A percentile compares a stretch with the other conserved stretches of the same genome.
These are phyloP conservation scores for Aspergillus clavatus DNA, from an alignment of 2,329 filamentous ascomycete species.

Conservation along the genomic window DNA sequence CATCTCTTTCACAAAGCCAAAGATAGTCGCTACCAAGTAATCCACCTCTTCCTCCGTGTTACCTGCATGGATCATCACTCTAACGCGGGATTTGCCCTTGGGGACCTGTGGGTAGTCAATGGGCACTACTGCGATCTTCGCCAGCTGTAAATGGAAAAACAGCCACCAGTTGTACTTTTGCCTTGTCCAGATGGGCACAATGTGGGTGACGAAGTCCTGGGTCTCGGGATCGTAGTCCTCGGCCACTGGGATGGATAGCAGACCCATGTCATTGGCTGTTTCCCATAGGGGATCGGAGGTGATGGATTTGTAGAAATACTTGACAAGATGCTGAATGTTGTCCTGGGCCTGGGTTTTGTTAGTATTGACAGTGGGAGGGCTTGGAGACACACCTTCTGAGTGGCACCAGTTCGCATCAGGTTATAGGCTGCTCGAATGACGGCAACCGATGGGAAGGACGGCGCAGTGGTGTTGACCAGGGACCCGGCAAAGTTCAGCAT, in stretches of 20 bases:
- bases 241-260: constrained; percentile 6
- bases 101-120: constrained; percentile 52
- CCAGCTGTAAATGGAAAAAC: constrained; percentile 27
- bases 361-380: no score
- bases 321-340: constrained; percentile 15
- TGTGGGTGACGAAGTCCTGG: constrained; percentile 39
- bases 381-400: constrained; percentile 15
- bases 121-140: constrained; percentile 53
- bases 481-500: constrained; percentile 64
- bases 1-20: background rate
- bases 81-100: constrained; percentile 51
- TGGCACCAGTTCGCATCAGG: background rate
- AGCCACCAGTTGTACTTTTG: constrained; percentile 26
- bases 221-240: constrained; percentile 17
- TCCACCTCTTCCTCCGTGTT: constrained; percentile 42
- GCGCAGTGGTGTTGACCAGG: constrained; percentile 63
- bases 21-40: background rate
- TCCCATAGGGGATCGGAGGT: constrained; percentile 6
- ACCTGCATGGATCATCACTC: constrained; percentile 58
- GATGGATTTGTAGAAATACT: constrained; percentile 6
- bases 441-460: constrained; percentile 51
- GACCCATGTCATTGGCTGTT: constrained; percentile 5
- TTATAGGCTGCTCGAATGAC: constrained; percentile 1
- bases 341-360: background rate
- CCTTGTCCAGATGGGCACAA: constrained; percentile 36